Percentiles rank a stretch among this genome's conserved stretches.
Evolutionary conservation across 148 eudicot genomes (phyloP).

Genomic region (Polygonum maritimum): DNA sequence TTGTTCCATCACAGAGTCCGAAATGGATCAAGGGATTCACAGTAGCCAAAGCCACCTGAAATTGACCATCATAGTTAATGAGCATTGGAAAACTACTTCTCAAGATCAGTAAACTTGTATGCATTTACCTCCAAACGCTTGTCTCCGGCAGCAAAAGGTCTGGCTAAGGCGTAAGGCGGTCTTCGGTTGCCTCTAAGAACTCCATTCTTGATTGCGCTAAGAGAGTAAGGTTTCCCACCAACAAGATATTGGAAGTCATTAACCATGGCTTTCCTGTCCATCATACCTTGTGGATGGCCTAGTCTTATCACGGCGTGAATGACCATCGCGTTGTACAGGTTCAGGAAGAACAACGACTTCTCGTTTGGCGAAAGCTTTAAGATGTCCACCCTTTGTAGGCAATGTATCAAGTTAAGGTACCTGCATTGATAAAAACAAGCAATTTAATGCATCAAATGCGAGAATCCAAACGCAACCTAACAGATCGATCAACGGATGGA

Average conservation of each 20-base stretch:
- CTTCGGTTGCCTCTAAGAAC: conserved; percentile 77
- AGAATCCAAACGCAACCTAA: no score
- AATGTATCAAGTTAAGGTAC: conserved; percentile 57
- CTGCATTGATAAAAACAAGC: conserved; percentile 25
- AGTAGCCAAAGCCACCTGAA: conserved; percentile 52
- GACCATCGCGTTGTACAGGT: conserved; percentile 82
- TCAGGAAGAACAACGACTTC: conserved; percentile 79
- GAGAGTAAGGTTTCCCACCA: conserved; percentile 75
- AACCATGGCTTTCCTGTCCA: conserved; percentile 61
- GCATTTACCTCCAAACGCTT: conserved; percentile 60
- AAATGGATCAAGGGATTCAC: conserved; percentile 76
- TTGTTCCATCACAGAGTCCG: conserved; percentile 77
- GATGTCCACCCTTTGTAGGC: conserved; percentile 72
- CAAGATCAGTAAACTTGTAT: no score
- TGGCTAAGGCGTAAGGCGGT: conserved; percentile 71
- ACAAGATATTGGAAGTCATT: conserved; percentile 70
- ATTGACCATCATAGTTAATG: not conserved
- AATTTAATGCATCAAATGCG: no score
- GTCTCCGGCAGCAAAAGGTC: conserved; percentile 62
- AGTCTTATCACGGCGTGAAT: conserved; percentile 72
- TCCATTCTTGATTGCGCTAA: conserved; percentile 60
- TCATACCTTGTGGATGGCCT: conserved; percentile 75
- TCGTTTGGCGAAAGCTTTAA: conserved; percentile 43
- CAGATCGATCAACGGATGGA: not conserved
- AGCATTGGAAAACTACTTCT: no score